Percentiles rank a stretch among this genome's conserved stretches.
These are phyloP conservation scores for Trichoderma endophyticum DNA, from an alignment of 2,329 filamentous ascomycete species.

Conservation along the genomic window DNA sequence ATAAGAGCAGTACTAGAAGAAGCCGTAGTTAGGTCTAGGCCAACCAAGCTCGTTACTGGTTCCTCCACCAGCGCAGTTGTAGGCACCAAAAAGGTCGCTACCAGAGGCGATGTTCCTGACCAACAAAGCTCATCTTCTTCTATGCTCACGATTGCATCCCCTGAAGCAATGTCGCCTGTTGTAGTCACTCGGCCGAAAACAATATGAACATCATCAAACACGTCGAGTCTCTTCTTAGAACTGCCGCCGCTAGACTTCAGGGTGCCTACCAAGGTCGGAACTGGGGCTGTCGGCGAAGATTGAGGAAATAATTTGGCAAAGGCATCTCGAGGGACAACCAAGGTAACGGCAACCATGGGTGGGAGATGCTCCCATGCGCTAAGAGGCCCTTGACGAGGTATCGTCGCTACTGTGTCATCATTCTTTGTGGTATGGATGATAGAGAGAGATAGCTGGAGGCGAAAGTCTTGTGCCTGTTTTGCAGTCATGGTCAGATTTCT, in stretches of 20 bases:
- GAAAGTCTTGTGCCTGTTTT: slow-evolving; percentile 36
- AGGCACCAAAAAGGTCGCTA: slow-evolving; percentile 42
- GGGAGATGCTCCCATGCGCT: slow-evolving; percentile 39
- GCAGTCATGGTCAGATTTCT: slow-evolving; percentile 28
- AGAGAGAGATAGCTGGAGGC: slow-evolving; percentile 35
- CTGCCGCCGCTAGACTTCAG: slow-evolving; percentile 27
- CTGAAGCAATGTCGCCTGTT: slow-evolving; percentile 22
- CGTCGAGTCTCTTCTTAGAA: slow-evolving; percentile 31
- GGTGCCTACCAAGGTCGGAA: slow-evolving; percentile 32
- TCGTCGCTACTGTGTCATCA: slow-evolving; percentile 21
- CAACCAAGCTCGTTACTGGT: slow-evolving; percentile 30
- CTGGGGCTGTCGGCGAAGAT: slow-evolving; percentile 16
- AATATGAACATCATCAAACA: slow-evolving; percentile 41
- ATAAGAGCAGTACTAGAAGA: slow-evolving; percentile 27
- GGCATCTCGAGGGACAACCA: slow-evolving; percentile 32
- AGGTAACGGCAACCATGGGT: slow-evolving; percentile 35
- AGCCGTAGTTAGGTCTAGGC: slow-evolving; percentile 32
- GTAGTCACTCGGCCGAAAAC: slow-evolving; percentile 37
- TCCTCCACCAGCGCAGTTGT: slow-evolving; percentile 35
- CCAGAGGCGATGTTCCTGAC: slow-evolving; percentile 37
- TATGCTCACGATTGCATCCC: slow-evolving; percentile 35
- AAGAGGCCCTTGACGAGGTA: slow-evolving; percentile 29
- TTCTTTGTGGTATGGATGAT: slow-evolving; percentile 18
- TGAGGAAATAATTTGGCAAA: slow-evolving; percentile 30
- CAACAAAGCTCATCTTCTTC: slow-evolving; percentile 36